A percentile compares a stretch with the other conserved stretches of the same genome.
Conservation (phyloP, 2,329 filamentous ascomycete genomes). For the Fusarium tjaetaba region DNA sequence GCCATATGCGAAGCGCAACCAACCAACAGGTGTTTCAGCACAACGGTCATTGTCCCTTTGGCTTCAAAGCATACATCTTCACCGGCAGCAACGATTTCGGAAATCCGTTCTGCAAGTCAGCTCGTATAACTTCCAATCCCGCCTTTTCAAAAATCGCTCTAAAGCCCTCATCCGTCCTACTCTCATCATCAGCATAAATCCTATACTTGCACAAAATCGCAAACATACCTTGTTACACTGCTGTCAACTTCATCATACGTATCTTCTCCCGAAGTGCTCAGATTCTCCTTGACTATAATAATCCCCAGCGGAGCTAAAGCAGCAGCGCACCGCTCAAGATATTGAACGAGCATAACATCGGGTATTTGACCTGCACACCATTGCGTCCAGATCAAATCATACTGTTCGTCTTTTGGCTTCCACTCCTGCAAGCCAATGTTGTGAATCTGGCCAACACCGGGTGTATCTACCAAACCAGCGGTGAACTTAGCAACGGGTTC, state of each 20-base stretch:
- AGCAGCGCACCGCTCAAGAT: neutral
- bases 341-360: accelerated
- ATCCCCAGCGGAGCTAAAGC: too few relatives aligned
- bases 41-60: neutral
- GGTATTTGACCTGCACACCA: neutral
- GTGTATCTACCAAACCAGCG: neutral
- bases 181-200: neutral
- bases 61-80: neutral
- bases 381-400: neutral
- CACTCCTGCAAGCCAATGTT: neutral
- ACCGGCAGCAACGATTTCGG: accelerated
- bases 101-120: neutral
- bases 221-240: neutral
- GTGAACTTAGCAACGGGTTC: neutral
- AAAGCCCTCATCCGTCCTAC: neutral
- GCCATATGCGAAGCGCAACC: accelerated
- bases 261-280: neutral
- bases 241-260: neutral
- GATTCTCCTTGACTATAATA: neutral
- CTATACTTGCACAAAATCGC: too few relatives aligned
- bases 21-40: neutral
- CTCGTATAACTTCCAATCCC: neutral
- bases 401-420: neutral
- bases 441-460: neutral
- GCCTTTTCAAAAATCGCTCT: neutral